Evolutionary conservation across 2,329 filamentous ascomycete genomes (phyloP).

Genomic region (Periconia digitata): DNA sequence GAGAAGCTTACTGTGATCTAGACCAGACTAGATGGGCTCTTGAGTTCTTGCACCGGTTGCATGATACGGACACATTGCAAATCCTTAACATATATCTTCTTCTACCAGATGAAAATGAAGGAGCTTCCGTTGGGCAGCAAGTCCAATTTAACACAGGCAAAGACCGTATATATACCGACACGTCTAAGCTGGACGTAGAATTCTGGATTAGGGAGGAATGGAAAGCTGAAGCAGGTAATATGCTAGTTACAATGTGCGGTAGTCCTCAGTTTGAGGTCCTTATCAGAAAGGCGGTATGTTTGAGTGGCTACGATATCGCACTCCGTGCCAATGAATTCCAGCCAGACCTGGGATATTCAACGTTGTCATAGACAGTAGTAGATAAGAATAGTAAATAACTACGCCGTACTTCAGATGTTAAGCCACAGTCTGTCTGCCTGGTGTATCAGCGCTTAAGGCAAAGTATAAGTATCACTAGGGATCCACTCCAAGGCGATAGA

Average conservation of each 20-base stretch:
- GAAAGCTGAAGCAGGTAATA: slow-evolving; percentile 8
- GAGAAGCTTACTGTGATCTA: background rate
- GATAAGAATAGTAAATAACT: background rate
- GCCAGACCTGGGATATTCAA: too few relatives aligned
- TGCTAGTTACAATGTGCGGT: slow-evolving; percentile 7
- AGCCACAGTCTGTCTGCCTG: too few relatives aligned
- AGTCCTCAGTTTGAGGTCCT: slow-evolving; percentile 1
- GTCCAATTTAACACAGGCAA: background rate
- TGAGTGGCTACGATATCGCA: background rate
- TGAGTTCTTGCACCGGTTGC: background rate
- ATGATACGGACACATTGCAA: background rate
- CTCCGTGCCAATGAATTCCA: background rate
- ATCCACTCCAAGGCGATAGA: background rate
- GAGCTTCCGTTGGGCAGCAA: background rate
- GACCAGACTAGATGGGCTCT: background rate
- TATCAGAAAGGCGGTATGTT: background rate
- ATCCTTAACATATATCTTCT: slow-evolving; percentile 1
- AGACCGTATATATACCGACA: background rate
- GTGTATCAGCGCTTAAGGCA: too few relatives aligned
- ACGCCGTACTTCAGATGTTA: too few relatives aligned
- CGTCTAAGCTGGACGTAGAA: slow-evolving; percentile 3
- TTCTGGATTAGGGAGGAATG: slow-evolving; percentile 6
- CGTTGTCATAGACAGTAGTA: too few relatives aligned
- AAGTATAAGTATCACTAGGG: too few relatives aligned
- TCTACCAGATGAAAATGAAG: background rate